A percentile compares a stretch with the other conserved stretches of the same genome.
Evolutionary conservation across 805 yeast species (phyloP).

Genomic region (Pichia nanzhaoensis): DNA sequence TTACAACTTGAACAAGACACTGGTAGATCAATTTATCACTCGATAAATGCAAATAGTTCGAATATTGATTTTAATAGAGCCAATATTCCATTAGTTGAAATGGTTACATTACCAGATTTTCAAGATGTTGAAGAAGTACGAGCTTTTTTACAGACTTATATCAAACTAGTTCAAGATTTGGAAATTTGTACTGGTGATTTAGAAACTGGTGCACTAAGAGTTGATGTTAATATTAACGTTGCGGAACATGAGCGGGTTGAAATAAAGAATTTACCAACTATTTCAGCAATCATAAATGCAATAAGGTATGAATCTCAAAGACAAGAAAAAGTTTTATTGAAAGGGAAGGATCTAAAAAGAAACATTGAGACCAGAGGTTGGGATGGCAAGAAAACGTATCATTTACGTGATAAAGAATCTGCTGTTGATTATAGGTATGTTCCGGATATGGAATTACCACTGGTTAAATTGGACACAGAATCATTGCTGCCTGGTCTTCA

Average conservation of each 20-base stretch:
- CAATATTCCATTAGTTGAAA: conserved; percentile 79
- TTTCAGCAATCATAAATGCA: conserved; percentile 73
- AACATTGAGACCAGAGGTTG: conserved; percentile 79
- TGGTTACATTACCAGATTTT: conserved; percentile 89
- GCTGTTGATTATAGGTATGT: conserved; percentile 85
- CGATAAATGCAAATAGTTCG: conserved; percentile 26
- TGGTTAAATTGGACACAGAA: conserved; percentile 38
- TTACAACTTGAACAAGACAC: conserved; percentile 94
- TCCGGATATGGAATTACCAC: conserved; percentile 88
- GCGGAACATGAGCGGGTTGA: conserved; percentile 72
- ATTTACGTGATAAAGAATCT: conserved; percentile 70
- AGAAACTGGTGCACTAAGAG: conserved; percentile 92
- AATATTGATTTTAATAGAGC: conserved; percentile 77
- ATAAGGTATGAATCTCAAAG: conserved; percentile 65
- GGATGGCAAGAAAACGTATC: conserved; percentile 69
- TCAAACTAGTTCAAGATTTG: conserved; percentile 58
- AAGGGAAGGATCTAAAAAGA: conserved; percentile 12
- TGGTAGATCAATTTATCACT: conserved; percentile 63
- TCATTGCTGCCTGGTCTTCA: conserved; percentile 37
- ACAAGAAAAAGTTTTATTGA: conserved; percentile 45
- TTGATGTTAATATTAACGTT: conserved; percentile 89
- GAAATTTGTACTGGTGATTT: conserved; percentile 82
- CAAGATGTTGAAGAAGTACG: conserved; percentile 58
- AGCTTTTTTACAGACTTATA: conserved; percentile 76
- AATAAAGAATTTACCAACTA: conserved; percentile 81